These are phyloP conservation scores for Earliella scabrosa DNA, from an alignment of 1,284 basidiomycete species.

Conservation along the genomic window DNA sequence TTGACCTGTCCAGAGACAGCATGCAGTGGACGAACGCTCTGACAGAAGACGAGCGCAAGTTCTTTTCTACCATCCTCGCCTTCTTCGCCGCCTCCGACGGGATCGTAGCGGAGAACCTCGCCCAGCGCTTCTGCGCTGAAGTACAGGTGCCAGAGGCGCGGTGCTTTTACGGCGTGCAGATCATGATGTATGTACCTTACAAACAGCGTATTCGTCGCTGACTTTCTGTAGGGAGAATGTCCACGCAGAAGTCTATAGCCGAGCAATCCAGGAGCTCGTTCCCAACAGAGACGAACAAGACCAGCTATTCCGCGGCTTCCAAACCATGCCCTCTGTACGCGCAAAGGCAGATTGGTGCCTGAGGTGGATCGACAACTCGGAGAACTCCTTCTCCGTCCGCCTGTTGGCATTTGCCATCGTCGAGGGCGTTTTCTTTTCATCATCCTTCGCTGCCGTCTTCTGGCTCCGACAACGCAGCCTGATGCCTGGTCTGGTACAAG, in stretches of 20 bases:
- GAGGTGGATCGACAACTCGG: conserved; percentile 86
- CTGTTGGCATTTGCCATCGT: conserved; percentile 96
- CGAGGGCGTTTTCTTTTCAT: conserved; percentile 98
- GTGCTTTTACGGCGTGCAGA: conserved; percentile 83
- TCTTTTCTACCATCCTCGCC: conserved; percentile 76
- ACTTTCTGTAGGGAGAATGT: conserved; percentile 55
- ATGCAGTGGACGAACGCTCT: conserved; percentile 75
- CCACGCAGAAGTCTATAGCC: conserved; percentile 80
- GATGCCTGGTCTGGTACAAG: conserved; percentile 97
- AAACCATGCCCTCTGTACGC: conserved; percentile 91
- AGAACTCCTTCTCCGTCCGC: conserved; percentile 87
- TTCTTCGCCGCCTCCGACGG: too few relatives aligned
- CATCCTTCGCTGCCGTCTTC: conserved; percentile 93
- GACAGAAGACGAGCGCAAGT: conserved; percentile 75
- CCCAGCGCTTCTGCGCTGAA: conserved; percentile 75
- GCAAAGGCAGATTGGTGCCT: too few relatives aligned
- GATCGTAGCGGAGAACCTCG: conserved; percentile 80
- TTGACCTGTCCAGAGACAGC: too few relatives aligned
- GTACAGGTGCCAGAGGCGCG: conserved; percentile 77
- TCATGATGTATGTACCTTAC: conserved; percentile 82
- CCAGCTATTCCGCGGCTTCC: conserved; percentile 91
- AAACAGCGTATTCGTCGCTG: too few relatives aligned
- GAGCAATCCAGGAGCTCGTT: conserved; percentile 51
- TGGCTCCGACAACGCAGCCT: conserved; percentile 98
- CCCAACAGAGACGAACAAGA: conserved; percentile 81